Conservation (phyloP, 306 rosid genomes). For the Dicorynia guianensis region DNA sequence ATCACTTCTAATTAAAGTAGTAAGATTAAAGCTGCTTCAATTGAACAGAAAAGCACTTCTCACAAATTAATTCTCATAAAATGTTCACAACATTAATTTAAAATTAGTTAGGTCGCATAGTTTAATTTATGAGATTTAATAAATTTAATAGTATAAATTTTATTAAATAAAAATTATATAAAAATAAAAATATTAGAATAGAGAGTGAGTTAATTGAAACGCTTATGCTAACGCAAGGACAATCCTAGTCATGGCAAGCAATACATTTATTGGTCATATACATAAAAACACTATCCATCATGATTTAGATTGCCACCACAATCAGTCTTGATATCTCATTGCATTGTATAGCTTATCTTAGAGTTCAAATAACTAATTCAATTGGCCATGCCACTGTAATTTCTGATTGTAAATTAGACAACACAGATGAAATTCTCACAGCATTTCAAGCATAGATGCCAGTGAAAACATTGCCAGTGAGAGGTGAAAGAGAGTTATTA, state of each 20-base stretch:
- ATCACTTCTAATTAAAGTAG: neutral
- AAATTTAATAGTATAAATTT: no score
- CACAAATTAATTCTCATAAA: no score
- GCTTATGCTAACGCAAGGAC: no score
- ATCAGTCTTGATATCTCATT: neutral
- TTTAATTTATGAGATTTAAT: no score
- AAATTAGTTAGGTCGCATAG: no score
- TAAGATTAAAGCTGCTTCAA: neutral
- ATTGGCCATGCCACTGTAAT: neutral
- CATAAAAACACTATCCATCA: neutral
- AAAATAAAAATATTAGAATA: no score
- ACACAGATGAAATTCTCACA: neutral
- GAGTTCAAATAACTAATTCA: neutral
- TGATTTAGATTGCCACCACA: neutral
- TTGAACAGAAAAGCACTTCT: no score
- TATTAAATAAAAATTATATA: no score
- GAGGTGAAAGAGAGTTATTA: neutral
- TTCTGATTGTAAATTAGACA: neutral
- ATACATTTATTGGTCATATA: neutral
- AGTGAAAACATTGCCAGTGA: neutral
- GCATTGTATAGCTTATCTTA: neutral
- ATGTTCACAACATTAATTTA: no score
- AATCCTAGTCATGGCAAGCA: no score
- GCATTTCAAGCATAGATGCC: neutral
- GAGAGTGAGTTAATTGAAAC: no score